A percentile compares a stretch with the other conserved stretches of the same genome.
These are phyloP conservation scores for Liquidambar formosana DNA, from an alignment of 164 flowering plant species.

Conservation along the genomic window DNA sequence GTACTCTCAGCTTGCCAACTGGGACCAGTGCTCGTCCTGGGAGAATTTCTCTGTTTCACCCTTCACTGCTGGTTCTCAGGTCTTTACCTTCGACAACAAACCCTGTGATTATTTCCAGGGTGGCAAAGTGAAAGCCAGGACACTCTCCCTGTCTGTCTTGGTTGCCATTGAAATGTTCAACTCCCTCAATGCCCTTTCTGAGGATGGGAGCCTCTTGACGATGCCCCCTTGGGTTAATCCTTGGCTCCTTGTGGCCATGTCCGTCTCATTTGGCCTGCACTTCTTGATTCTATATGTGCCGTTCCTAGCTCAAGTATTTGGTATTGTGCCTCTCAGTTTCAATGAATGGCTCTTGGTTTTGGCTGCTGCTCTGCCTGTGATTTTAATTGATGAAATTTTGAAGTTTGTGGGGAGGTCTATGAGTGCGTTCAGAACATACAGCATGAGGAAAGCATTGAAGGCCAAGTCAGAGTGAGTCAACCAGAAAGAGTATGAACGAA, in stretches of 20 bases:
- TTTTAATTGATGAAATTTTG: constrained; percentile 77
- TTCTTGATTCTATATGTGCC: constrained; percentile 84
- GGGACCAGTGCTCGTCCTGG: constrained; percentile 81
- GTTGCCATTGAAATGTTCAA: constrained; percentile 95
- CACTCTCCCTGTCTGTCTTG: constrained; percentile 82
- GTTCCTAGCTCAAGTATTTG: constrained; percentile 75
- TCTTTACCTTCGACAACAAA: constrained; percentile 50
- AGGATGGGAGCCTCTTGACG: constrained; percentile 66
- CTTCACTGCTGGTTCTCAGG: constrained; percentile 68
- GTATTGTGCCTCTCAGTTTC: constrained; percentile 84
- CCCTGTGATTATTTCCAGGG: constrained; percentile 81
- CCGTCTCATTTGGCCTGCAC: constrained; percentile 79
- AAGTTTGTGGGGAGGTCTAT: constrained; percentile 71
- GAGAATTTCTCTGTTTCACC: constrained; percentile 58
- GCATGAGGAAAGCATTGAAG: constrained; percentile 27
- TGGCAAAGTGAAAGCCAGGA: constrained; percentile 81
- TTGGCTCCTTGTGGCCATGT: constrained; percentile 79
- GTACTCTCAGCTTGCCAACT: constrained; percentile 73
- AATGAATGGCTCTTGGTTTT: constrained; percentile 85
- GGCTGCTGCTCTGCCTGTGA: constrained; percentile 67
- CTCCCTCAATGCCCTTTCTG: constrained; percentile 82
- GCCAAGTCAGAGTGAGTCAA: constrained; percentile 40
- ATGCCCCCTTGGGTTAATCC: constrained; percentile 97
- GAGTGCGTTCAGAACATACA: constrained; percentile 23
- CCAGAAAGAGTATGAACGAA: too few species aligned